Evolutionary conservation across 495 filamentous ascomycete genomes (phyloP).

Genomic region (Annulohypoxylon moriforme): DNA sequence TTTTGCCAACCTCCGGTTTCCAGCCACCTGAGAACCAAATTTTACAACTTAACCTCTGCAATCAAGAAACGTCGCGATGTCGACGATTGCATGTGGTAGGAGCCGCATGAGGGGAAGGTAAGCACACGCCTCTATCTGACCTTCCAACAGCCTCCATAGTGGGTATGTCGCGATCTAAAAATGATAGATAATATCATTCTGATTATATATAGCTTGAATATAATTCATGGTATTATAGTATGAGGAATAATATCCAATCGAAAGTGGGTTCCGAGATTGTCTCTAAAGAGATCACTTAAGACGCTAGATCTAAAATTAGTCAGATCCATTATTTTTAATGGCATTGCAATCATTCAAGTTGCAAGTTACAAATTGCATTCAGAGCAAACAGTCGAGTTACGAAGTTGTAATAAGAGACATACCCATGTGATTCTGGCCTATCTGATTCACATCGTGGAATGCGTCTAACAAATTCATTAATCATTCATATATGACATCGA

Average conservation of each 20-base stretch:
- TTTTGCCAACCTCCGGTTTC: neutral
- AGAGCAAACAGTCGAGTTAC: neutral
- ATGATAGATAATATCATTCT: neutral
- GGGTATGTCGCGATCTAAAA: constrained; percentile 8
- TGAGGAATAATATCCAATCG: neutral
- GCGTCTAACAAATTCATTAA: neutral
- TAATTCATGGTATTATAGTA: neutral
- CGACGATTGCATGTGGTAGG: neutral
- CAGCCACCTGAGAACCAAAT: constrained; percentile 1
- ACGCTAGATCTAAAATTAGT: neutral
- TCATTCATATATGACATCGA: neutral
- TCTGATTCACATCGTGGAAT: neutral
- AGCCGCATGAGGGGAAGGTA: constrained; percentile 8
- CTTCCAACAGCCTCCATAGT: neutral
- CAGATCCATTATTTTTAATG: neutral
- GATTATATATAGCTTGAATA: neutral
- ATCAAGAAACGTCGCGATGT: neutral
- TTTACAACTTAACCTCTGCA: neutral
- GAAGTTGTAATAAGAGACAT: neutral
- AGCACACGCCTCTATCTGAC: constrained; percentile 4
- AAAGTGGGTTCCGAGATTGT: neutral
- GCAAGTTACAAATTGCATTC: neutral
- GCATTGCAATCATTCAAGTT: neutral
- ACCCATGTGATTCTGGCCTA: neutral
- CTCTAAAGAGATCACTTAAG: neutral